Conservation (phyloP, 495 filamentous ascomycete genomes). For the Podospora australis region DNA sequence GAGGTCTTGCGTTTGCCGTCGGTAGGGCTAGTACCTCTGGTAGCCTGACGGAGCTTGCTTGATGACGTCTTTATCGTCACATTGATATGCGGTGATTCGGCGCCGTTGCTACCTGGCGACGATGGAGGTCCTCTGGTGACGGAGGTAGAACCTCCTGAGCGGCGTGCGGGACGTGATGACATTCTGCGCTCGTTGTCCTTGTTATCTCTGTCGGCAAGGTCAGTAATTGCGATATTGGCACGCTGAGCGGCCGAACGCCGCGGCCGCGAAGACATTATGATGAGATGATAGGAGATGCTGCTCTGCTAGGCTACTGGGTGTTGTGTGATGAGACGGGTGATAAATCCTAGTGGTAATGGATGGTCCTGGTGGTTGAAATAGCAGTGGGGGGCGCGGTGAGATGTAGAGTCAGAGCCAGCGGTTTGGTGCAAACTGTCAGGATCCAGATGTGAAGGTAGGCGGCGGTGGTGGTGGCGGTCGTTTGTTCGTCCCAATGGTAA, state of each 20-base stretch:
- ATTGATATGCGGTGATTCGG: constrained; percentile 59
- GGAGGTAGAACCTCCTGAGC: constrained; percentile 43
- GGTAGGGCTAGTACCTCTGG: constrained; percentile 47
- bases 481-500: neutral
- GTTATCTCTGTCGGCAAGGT: constrained; percentile 45
- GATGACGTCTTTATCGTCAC: constrained; percentile 81
- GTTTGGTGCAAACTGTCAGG: neutral
- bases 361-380: neutral
- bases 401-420: neutral
- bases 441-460: neutral
- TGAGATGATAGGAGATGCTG: constrained; percentile 1
- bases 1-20: constrained; percentile 12
- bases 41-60: constrained; percentile 74
- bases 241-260: constrained; percentile 44
- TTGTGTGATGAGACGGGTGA: neutral
- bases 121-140: constrained; percentile 51
- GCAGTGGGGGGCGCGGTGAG: neutral
- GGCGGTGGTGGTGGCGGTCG: constrained; percentile 5
- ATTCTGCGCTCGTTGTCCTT: constrained; percentile 35
- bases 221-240: constrained; percentile 44
- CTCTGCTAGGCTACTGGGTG: neutral
- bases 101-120: constrained; percentile 35
- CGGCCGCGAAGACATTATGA: constrained; percentile 36
- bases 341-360: neutral
- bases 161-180: constrained; percentile 42